Evolutionary conservation across 495 filamentous ascomycete species (phyloP).

Genomic region (Parathielavia appendiculata): DNA sequence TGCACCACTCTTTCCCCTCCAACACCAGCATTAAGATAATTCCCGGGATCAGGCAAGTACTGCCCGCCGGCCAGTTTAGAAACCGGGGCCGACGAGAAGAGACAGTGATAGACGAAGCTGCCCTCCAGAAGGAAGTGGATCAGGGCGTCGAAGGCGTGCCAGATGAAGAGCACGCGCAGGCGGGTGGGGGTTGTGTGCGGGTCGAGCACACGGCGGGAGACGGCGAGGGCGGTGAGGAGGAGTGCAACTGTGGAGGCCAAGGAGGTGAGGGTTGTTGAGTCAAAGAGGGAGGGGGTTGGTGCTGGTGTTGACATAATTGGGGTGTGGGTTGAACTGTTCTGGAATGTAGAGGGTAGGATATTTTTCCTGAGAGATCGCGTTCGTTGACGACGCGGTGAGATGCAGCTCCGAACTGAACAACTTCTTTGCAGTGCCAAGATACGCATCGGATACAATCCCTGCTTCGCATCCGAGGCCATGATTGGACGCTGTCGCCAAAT

Average conservation of each 20-base stretch:
- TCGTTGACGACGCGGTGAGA: no score
- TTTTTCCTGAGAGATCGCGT: no score
- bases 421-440: no score
- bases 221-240: slow-evolving; percentile 40
- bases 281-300: slow-evolving; percentile 46
- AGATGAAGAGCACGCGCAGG: slow-evolving; percentile 76
- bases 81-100: slow-evolving; percentile 62
- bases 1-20: slow-evolving; percentile 52
- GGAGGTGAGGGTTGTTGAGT: slow-evolving; percentile 50
- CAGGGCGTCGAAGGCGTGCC: slow-evolving; percentile 89
- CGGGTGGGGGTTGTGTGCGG: slow-evolving; percentile 26
- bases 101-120: slow-evolving; percentile 86
- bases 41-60: slow-evolving; percentile 38
- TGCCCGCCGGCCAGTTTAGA: slow-evolving; percentile 18
- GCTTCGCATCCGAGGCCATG: no score
- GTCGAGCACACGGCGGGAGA: slow-evolving; percentile 43
- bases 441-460: no score
- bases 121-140: slow-evolving; percentile 87
- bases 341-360: no score
- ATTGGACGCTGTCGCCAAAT: no score
- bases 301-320: slow-evolving; percentile 18
- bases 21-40: slow-evolving; percentile 33
- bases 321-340: background rate
- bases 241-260: slow-evolving; percentile 48
- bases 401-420: no score